A percentile compares a stretch with the other conserved stretches of the same genome.
Evolutionary conservation across 2,329 filamentous ascomycete genomes (phyloP).

Genomic region (Colletotrichum tropicale): DNA sequence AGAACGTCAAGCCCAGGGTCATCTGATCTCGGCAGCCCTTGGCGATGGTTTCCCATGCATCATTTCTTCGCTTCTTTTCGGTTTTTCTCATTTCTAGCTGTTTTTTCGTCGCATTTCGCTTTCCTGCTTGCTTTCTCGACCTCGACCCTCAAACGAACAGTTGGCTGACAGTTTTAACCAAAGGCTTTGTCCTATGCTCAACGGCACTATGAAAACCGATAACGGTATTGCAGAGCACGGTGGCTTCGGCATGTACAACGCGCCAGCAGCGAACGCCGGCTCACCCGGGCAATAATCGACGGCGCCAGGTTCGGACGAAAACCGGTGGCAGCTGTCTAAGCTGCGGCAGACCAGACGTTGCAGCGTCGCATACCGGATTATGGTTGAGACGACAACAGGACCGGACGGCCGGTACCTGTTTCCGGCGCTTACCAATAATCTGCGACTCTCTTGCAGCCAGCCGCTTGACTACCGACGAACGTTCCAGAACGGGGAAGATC

Average conservation of each 20-base stretch:
- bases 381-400: conserved; percentile 8
- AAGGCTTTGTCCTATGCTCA: conserved; percentile 84
- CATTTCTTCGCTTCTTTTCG: conserved; percentile 26
- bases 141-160: not conserved
- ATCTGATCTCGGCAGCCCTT: not conserved
- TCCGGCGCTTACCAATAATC: not conserved
- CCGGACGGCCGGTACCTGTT: conserved; percentile 4
- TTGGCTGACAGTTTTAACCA: conserved; percentile 29
- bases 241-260: conserved; percentile 62
- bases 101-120: not conserved
- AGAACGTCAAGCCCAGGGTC: not conserved
- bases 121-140: not conserved
- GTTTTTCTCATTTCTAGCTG: conserved; percentile 20
- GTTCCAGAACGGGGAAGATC: conserved; percentile 9
- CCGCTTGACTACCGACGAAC: conserved; percentile 11
- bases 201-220: conserved; percentile 75
- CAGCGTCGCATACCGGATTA: not conserved
- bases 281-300: conserved; percentile 29
- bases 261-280: conserved; percentile 36
- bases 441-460: not conserved
- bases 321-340: not conserved
- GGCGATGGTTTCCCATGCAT: conserved; percentile 23
- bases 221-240: conserved; percentile 60
- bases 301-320: not conserved
- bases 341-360: not conserved